phyloP scores from a whole-genome alignment of 2,329 filamentous ascomycete genomes.

The Calonectria hawksworthii region DNA sequence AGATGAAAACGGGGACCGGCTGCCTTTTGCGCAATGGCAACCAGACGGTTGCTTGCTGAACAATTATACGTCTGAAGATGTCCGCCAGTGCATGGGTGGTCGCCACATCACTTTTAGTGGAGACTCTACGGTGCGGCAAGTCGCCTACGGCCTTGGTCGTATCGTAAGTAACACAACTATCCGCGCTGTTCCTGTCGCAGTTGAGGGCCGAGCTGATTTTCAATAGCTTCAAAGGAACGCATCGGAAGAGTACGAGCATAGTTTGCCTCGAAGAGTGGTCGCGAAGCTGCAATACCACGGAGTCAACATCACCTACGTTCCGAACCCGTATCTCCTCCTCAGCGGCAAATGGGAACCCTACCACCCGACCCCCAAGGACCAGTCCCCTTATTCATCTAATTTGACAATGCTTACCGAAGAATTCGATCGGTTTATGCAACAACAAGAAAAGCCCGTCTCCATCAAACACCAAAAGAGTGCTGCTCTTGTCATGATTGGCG shows the following conservation, averaged over 20 bases:
- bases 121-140: constrained; percentile 69
- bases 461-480: neutral
- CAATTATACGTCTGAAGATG: constrained; percentile 64
- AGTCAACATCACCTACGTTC: neutral
- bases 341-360: neutral
- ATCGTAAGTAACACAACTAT: neutral
- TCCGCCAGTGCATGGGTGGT: constrained; percentile 64
- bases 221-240: constrained; percentile 2
- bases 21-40: constrained; percentile 65
- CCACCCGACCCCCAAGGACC: neutral
- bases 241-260: neutral
- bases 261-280: neutral
- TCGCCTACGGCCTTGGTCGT: constrained; percentile 61
- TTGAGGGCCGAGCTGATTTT: neutral
- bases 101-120: constrained; percentile 69
- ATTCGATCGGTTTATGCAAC: neutral
- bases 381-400: neutral
- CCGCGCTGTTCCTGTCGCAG: neutral
- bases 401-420: neutral
- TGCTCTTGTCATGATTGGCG: neutral
- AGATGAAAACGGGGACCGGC: constrained; percentile 42
- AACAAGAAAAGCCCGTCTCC: neutral
- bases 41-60: constrained; percentile 70
- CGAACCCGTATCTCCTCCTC: neutral
- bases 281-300: neutral